phyloP scores from a whole-genome alignment of 2,329 filamentous ascomycete genomes.

The Nemania abortiva region DNA sequence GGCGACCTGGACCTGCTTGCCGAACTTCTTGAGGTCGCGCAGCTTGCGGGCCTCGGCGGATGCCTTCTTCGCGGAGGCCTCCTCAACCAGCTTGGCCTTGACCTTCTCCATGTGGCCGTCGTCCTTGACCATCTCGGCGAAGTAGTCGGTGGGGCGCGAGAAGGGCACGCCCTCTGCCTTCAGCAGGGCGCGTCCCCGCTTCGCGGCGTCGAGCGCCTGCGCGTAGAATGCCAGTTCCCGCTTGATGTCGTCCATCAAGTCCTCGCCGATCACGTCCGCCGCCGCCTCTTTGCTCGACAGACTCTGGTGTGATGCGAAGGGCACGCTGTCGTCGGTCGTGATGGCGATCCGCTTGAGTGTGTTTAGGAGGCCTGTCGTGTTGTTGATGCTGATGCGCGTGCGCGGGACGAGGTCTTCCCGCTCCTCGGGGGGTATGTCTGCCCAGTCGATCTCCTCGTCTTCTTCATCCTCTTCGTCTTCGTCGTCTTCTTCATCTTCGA shows the following conservation, averaged over 20 bases:
- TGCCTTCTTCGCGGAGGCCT: constrained; percentile 92
- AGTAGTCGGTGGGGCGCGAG: constrained; percentile 91
- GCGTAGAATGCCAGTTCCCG: constrained; percentile 95
- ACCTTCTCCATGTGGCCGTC: constrained; percentile 99
- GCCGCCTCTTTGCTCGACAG: constrained; percentile 72
- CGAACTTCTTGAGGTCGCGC: constrained; percentile 98
- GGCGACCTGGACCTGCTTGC: constrained; percentile 96
- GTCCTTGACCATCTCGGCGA: constrained; percentile 98
- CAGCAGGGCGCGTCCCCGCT: constrained; percentile 77
- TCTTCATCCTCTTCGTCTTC: constrained; percentile 74
- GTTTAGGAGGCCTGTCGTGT: constrained; percentile 85
- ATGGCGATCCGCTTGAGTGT: constrained; percentile 84
- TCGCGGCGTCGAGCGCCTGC: constrained; percentile 84
- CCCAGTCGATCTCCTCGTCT: constrained; percentile 89
- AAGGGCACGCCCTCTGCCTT: constrained; percentile 88
- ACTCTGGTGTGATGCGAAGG: constrained; percentile 87
- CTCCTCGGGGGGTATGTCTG: constrained; percentile 77
- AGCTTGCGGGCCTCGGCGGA: constrained; percentile 90
- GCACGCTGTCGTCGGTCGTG: constrained; percentile 72
- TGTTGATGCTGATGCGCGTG: constrained; percentile 81
- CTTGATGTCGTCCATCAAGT: constrained; percentile 90
- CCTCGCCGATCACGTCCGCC: constrained; percentile 73
- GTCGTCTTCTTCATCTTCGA: constrained; percentile 61
- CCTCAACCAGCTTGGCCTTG: constrained; percentile 91
- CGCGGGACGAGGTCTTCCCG: constrained; percentile 64